Conservation (phyloP, 768 basidiomycete genomes). For the Glaciozyma antarctica region DNA sequence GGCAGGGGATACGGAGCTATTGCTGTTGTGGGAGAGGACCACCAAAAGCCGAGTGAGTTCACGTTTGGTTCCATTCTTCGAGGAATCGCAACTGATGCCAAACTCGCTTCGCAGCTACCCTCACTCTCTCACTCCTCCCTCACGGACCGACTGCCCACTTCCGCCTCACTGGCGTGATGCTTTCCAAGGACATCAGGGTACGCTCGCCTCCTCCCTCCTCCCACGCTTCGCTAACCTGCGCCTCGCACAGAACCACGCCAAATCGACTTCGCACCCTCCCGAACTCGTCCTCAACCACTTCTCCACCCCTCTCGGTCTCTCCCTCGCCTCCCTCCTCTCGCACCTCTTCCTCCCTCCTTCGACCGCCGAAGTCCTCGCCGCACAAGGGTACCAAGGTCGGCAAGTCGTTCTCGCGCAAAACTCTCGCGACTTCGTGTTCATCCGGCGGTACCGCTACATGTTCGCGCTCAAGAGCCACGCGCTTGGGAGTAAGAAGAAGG, state of each 20-base stretch:
- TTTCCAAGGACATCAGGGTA: slow-evolving; percentile 77
- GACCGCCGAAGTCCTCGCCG: slow-evolving; percentile 48
- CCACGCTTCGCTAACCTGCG: background rate
- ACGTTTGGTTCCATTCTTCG: slow-evolving; percentile 5
- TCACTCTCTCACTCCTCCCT: slow-evolving; percentile 83
- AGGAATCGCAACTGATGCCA: background rate
- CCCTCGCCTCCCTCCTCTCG: slow-evolving; percentile 89
- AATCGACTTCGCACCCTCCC: slow-evolving; percentile 82
- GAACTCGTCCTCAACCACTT: slow-evolving; percentile 93
- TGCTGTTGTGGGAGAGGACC: slow-evolving; percentile 89
- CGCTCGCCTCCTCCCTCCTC: background rate
- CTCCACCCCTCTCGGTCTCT: slow-evolving; percentile 83
- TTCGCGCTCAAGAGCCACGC: slow-evolving; percentile 23
- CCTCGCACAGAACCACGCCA: slow-evolving; percentile 66
- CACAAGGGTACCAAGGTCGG: slow-evolving; percentile 63
- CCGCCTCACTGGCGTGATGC: slow-evolving; percentile 77
- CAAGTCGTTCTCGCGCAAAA: slow-evolving; percentile 97
- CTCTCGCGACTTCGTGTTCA: slow-evolving; percentile 95
- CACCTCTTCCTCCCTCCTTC: slow-evolving; percentile 80
- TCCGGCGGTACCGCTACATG: slow-evolving; percentile 76
- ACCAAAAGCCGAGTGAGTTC: slow-evolving; percentile 81
- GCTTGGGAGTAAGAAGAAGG: slow-evolving; percentile 22
- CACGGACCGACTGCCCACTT: slow-evolving; percentile 91
- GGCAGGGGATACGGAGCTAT: slow-evolving; percentile 78
- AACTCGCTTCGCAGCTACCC: slow-evolving; percentile 57